phyloP scores from a whole-genome alignment of 352 stramenopile genomes.

The Globisporangium perplexum region DNA sequence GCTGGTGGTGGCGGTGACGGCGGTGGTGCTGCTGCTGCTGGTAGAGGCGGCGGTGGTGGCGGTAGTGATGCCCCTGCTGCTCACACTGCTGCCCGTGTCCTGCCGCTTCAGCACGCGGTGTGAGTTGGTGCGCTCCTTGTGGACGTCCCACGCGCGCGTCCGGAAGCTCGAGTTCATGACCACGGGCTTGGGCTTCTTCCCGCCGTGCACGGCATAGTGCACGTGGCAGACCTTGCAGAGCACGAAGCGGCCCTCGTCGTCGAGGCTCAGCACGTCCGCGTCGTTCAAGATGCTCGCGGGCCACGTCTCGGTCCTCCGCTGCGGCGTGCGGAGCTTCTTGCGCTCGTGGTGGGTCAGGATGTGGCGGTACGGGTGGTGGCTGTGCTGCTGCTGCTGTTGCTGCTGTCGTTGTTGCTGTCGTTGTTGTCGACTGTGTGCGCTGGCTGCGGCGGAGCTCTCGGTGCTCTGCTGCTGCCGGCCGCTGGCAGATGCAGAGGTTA shows the following conservation, averaged over 20 bases:
- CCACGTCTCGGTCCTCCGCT: slow-evolving; percentile 77
- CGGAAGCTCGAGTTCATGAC: slow-evolving; percentile 84
- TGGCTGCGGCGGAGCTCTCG: no score
- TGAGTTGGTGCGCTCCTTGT: slow-evolving; percentile 78
- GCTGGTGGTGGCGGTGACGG: no score
- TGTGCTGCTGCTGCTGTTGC: slow-evolving; percentile 1
- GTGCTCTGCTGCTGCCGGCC: no score
- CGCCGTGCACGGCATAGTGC: slow-evolving; percentile 73
- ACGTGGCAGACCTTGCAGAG: slow-evolving; percentile 81
- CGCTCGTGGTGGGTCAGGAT: slow-evolving; percentile 33
- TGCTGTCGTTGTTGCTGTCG: slow-evolving; percentile 9
- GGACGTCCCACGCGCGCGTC: slow-evolving; percentile 71
- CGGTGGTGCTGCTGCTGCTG: no score
- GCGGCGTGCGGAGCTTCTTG: slow-evolving; percentile 54
- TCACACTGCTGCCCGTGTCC: slow-evolving; percentile 14
- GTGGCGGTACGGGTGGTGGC: slow-evolving; percentile 12
- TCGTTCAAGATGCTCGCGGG: slow-evolving; percentile 60
- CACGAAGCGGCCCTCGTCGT: slow-evolving; percentile 73
- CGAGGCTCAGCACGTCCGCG: slow-evolving; percentile 68
- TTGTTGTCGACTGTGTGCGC: no score
- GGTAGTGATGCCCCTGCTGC: no score
- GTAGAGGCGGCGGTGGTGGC: no score
- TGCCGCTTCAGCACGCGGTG: slow-evolving; percentile 69
- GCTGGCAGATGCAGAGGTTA: no score
- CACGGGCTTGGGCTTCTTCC: slow-evolving; percentile 76